Evolutionary conservation across 306 rosid species (phyloP), one percentile per base, ranked within the genome.

Genomic region (Aeschynomene evenia): DNA sequence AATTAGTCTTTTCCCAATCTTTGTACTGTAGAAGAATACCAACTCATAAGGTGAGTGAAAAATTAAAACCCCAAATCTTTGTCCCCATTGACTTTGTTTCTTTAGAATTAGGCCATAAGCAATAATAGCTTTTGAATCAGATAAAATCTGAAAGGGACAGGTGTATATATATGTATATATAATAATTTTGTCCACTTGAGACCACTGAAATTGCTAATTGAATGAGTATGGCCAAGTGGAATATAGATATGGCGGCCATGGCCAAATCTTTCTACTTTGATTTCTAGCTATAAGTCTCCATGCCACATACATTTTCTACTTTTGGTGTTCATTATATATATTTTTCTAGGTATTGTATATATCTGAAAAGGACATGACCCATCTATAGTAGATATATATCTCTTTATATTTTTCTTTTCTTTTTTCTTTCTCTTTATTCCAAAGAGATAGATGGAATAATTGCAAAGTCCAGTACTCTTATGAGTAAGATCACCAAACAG

Each of bases 1-100:
- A 10, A 40, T 69, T 69, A 69, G 23, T 12, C 28, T 37, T 21
- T 53, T 1, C 31, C 53, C 45, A 69, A 69, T 14, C 39, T 24
- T 40, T 54, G 55, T 55, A 39, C 58, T 39, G 54, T 39, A 21
- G 50, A 60, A 49, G 46, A 68, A 60, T 49, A 51, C 53, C 63
- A 57, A 3, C 5, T 13, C 15, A n/a, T n/a, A n/a, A n/a, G 45
- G n/a, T 12, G 2, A 23, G 21, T 21, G 18, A 55, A 50, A 68
- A 60, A 39, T n/a, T n/a, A n/a, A n/a, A n/a, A n/a, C n/a, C 16
- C 71, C 33, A 79, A 60, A 79, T 79, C 75, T 73, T 73, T 73
- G 79, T 68, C 56, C 56, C 33, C 63, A 43, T 79, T 79, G 79
- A 79, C 76, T 68, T 19, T 43, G 66, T 42, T 14, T 53, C 46